Percentiles rank a stretch among this genome's conserved stretches.
Conservation (phyloP, 305 asterid species). For the Fraxinus xanthoxyloides region DNA sequence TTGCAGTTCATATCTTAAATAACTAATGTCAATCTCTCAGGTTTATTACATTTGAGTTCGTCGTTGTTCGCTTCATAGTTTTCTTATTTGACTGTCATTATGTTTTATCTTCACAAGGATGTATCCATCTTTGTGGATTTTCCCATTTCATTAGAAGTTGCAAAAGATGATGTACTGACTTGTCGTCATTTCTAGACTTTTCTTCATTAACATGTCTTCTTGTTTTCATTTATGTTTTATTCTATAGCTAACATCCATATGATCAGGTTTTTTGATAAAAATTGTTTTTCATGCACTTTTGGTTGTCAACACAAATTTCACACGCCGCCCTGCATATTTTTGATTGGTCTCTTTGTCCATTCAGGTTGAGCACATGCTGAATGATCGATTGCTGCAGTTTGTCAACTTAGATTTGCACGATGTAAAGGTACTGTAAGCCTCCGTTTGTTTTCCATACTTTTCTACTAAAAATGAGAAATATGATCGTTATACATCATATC, state of each 20-base stretch:
- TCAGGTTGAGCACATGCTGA: slow-evolving; percentile 95
- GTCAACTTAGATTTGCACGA: slow-evolving; percentile 92
- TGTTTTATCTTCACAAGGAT: neutral
- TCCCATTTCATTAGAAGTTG: neutral
- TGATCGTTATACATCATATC: too few relatives aligned
- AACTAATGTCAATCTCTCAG: neutral
- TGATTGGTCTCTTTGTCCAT: slow-evolving; percentile 22
- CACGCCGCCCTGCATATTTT: slow-evolving; percentile 2
- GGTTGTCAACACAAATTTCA: neutral
- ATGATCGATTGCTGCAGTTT: slow-evolving; percentile 89
- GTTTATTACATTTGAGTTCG: neutral
- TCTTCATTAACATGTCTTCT: neutral
- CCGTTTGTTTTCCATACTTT: too few relatives aligned
- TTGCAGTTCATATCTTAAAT: neutral
- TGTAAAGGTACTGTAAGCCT: slow-evolving; percentile 87
- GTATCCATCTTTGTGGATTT: neutral
- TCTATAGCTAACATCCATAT: neutral
- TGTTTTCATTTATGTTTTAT: neutral
- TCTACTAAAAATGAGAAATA: too few relatives aligned
- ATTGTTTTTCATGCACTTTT: neutral
- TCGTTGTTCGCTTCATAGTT: neutral
- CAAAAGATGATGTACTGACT: slow-evolving; percentile 13
- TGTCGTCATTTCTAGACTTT: neutral
- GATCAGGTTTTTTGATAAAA: neutral
- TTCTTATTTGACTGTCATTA: neutral